A percentile compares a stretch with the other conserved stretches of the same genome.
These are phyloP conservation scores for Iris pallida DNA, from an alignment of 116 monocot species.

Conservation along the genomic window DNA sequence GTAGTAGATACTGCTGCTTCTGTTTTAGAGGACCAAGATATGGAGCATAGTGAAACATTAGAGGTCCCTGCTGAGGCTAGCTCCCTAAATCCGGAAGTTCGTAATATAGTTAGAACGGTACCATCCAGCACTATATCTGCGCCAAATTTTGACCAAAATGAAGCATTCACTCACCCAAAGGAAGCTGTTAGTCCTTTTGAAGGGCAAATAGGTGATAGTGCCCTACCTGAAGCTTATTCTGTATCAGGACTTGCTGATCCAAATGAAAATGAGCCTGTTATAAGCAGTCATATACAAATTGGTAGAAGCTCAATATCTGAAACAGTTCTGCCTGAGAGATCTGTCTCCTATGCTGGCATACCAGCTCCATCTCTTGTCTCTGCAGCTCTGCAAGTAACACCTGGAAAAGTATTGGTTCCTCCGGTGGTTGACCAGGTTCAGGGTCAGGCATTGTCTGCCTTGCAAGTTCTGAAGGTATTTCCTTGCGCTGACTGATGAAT, in stretches of 20 bases:
- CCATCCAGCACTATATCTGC: slow-evolving; percentile 21
- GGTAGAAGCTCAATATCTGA: slow-evolving; percentile 29
- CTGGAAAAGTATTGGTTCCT: slow-evolving; percentile 86
- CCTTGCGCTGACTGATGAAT: slow-evolving; percentile 1
- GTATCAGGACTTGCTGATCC: slow-evolving; percentile 14
- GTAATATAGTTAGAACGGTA: slow-evolving; percentile 19
- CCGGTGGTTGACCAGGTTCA: slow-evolving; percentile 85
- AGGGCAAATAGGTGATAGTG: slow-evolving; percentile 15
- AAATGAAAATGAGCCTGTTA: slow-evolving; percentile 24
- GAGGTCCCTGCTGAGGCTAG: slow-evolving; percentile 17
- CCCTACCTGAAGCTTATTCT: slow-evolving; percentile 23
- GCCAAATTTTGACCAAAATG: slow-evolving; percentile 26
- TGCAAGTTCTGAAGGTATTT: slow-evolving; percentile 89
- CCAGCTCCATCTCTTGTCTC: slow-evolving; percentile 86
- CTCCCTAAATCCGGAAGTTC: slow-evolving; percentile 1
- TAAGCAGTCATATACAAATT: slow-evolving; percentile 17
- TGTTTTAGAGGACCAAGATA: slow-evolving; percentile 28
- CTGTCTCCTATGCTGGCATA: slow-evolving; percentile 59
- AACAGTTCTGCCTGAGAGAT: slow-evolving; percentile 30
- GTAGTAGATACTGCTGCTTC: slow-evolving; percentile 10
- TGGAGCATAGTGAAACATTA: slow-evolving; percentile 15
- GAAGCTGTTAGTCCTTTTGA: slow-evolving; percentile 20
- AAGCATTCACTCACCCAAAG: slow-evolving; percentile 11
- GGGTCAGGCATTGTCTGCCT: slow-evolving; percentile 71
- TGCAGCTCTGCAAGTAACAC: slow-evolving; percentile 62